Conservation (phyloP, 2,329 filamentous ascomycete genomes). For the Fusarium guadeloupense region DNA sequence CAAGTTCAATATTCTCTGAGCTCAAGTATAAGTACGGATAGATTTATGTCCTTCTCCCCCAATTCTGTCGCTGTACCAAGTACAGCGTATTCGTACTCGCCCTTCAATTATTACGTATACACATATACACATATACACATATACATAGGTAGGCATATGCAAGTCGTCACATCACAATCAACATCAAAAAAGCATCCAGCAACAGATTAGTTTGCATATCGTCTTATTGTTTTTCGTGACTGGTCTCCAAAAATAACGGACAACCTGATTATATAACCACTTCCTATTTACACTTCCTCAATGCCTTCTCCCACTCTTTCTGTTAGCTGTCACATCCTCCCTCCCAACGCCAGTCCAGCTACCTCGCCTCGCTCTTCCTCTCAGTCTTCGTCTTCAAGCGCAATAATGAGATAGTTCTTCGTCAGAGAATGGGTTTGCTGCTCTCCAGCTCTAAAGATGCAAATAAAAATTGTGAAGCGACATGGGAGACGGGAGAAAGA, state of each 20-base stretch:
- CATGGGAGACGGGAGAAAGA: conserved; percentile 26
- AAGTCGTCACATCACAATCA: not conserved
- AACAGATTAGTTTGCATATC: conserved; percentile 29
- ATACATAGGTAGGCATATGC: not conserved
- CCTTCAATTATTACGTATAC: not conserved
- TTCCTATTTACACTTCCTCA: conserved; percentile 35
- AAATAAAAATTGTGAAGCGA: conserved; percentile 33
- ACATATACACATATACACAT: not conserved
- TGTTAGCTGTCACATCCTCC: conserved; percentile 1
- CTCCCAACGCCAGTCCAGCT: conserved; percentile 1
- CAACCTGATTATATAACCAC: conserved; percentile 43
- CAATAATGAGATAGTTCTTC: conserved; percentile 40
- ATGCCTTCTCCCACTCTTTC: conserved; percentile 19
- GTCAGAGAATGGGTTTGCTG: conserved; percentile 43
- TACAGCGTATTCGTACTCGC: conserved; percentile 41
- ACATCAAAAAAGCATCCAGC: not conserved
- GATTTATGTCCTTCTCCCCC: not conserved
- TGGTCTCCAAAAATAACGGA: conserved; percentile 42
- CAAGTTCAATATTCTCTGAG: too few species aligned
- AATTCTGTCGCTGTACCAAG: too few species aligned
- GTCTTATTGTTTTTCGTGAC: conserved; percentile 39
- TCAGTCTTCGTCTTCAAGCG: not conserved
- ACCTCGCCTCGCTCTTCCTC: conserved; percentile 1
- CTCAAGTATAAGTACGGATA: too few species aligned
- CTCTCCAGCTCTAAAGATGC: conserved; percentile 46